These are phyloP conservation scores for Phaffomyces antillensis DNA, from an alignment of 805 yeast species.

Conservation along the genomic window DNA sequence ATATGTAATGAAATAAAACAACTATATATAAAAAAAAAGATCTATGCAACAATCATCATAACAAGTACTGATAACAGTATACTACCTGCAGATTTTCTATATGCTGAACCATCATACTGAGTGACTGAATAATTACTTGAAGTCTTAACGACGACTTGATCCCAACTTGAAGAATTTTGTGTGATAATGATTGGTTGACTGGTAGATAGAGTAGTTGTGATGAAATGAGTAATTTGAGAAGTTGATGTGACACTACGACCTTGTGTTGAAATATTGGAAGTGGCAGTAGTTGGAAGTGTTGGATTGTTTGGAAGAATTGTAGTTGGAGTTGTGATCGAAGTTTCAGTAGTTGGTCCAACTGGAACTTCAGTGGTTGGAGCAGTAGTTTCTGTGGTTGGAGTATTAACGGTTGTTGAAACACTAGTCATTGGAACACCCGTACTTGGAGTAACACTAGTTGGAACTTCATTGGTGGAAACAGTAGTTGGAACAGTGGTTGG, in stretches of 20 bases:
- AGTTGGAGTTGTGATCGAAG: slow-evolving; percentile 8
- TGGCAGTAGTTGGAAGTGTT: slow-evolving; percentile 1
- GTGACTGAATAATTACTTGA: too few species aligned
- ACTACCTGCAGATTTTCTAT: too few species aligned
- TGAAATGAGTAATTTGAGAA: background rate
- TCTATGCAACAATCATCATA: too few species aligned
- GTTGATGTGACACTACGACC: background rate
- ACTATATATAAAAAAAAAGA: too few species aligned
- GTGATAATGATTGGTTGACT: background rate
- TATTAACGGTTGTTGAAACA: background rate
- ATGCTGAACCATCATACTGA: too few species aligned
- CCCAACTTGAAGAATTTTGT: background rate
- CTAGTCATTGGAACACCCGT: background rate
- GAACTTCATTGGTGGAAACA: background rate
- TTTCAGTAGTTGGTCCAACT: background rate
- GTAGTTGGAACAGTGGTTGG: background rate
- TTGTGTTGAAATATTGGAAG: background rate
- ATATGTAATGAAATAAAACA: background rate
- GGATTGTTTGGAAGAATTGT: slow-evolving; percentile 2
- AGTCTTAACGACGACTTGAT: background rate
- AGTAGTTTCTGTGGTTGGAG: background rate
- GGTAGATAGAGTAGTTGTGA: background rate
- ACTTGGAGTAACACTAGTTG: background rate
- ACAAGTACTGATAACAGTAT: too few species aligned
- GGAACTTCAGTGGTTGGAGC: background rate